Base-by-base conservation (phyloP, 2,329 filamentous ascomycete genomes). In the Xylariaceae sp. region DNA sequence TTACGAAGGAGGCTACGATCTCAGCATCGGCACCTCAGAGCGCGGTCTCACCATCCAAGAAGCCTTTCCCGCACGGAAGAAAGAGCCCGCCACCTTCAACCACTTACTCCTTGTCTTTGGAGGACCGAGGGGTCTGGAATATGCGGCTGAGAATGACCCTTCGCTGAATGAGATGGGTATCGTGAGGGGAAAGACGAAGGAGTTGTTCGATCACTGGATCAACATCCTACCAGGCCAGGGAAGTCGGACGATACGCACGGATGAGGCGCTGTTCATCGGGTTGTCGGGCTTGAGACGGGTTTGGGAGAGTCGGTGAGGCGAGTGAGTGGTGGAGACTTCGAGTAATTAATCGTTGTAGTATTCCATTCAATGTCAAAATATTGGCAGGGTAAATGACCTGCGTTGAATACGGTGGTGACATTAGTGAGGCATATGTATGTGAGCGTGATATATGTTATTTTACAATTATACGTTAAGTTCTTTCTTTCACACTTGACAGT, bases 11-110 rank as follows among this genome's bases (percentile, higher is more conserved):
- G 90, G 90, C 12, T 96, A 96, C 70, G 89, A 95, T 69, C 61
- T 92, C 51, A 89, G 85, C 60, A 84, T 96, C 60, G 90, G 90
- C 14, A 95, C 90, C 0, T 93, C 89, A 3, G 90, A 95, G 71
- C 83, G 88, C 56, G 87, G 90, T 47, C 62, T 75, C 34, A 72
- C 82, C 0, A 69, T 77, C 16, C 73, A 71, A n/a, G 71, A 69
- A 46, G 73, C 68, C 2, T 80, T 79, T 53, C 75, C 75, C 1
- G 64, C 70, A 11, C 69, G 62, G 56, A 76, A 70, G 64, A 66
- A 48, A 42, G 62, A 61, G 5, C 5, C 36, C 1, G 62, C 71
- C 47, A 63, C 69, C 4, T 90, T 89, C 68, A 81, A 84, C 53
- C 90, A 95, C 69, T 71, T 94, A 13, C 68, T 96, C 1, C 69